Evolutionary conservation across 1,284 basidiomycete genomes (phyloP).

Genomic region (Cutaneotrichosporon dermatis): DNA sequence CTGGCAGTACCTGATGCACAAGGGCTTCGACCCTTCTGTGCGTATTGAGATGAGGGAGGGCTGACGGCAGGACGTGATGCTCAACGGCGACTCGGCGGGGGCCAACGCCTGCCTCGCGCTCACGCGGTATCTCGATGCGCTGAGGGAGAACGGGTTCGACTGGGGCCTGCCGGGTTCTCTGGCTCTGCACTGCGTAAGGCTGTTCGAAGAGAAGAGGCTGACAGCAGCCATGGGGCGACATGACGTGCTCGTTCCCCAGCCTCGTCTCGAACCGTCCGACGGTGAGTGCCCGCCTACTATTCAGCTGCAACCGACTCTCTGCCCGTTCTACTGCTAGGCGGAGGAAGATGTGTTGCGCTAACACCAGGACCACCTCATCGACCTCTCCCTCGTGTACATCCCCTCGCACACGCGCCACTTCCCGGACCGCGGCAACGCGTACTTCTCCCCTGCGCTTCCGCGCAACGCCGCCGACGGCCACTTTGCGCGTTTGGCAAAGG

Average conservation of each 20-base stretch:
- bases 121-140: slow-evolving; percentile 15
- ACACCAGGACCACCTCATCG: slow-evolving; percentile 12
- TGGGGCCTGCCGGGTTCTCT: slow-evolving; percentile 5
- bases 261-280: slow-evolving; percentile 9
- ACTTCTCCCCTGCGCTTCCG: slow-evolving; percentile 15
- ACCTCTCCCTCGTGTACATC: slow-evolving; percentile 5
- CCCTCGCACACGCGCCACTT: slow-evolving; percentile 9
- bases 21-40: slow-evolving; percentile 15
- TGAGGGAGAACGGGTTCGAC: slow-evolving; percentile 6
- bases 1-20: slow-evolving; percentile 11
- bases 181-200: slow-evolving; percentile 6
- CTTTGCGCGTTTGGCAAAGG: slow-evolving; percentile 13
- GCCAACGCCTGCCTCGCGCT: slow-evolving; percentile 14
- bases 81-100: slow-evolving; percentile 13
- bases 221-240: slow-evolving; percentile 16
- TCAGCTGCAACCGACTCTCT: too few species aligned
- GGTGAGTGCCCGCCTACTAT: background rate
- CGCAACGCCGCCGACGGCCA: background rate
- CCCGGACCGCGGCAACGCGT: slow-evolving; percentile 1
- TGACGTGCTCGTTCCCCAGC: slow-evolving; percentile 14
- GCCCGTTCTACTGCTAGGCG: too few species aligned
- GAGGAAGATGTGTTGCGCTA: background rate
- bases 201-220: background rate
- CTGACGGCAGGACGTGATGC: slow-evolving; percentile 12
- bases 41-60: background rate